Conservation (phyloP, 2,329 filamentous ascomycete species). For the Knufia petricola region DNA sequence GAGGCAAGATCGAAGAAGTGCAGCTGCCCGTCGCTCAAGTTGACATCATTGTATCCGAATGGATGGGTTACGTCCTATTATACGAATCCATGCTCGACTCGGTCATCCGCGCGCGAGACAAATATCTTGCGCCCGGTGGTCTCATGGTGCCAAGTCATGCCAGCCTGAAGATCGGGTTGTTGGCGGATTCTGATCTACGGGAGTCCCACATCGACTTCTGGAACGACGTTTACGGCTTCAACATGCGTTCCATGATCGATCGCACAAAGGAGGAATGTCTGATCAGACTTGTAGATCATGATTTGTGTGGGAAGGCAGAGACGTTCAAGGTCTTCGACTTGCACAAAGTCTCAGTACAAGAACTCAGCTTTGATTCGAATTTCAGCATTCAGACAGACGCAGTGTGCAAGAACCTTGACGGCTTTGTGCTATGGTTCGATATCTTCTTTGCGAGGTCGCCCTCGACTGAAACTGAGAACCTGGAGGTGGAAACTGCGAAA, state of each 20-base stretch:
- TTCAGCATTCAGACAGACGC: background rate
- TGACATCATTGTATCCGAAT: slow-evolving; percentile 92
- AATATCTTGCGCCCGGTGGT: slow-evolving; percentile 69
- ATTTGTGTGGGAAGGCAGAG: slow-evolving; percentile 45
- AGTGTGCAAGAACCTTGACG: slow-evolving; percentile 51
- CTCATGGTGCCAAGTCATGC: slow-evolving; percentile 80
- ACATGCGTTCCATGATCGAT: slow-evolving; percentile 83
- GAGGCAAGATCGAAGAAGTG: slow-evolving; percentile 83
- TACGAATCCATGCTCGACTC: slow-evolving; percentile 96
- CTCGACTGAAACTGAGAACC: slow-evolving; percentile 38
- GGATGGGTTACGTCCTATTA: slow-evolving; percentile 92
- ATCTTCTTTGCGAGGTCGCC: slow-evolving; percentile 70
- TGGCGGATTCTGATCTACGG: slow-evolving; percentile 68
- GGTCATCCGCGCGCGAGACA: slow-evolving; percentile 78
- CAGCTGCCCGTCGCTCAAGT: slow-evolving; percentile 66
- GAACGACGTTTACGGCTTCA: slow-evolving; percentile 88
- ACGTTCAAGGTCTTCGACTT: slow-evolving; percentile 70
- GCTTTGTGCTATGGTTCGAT: slow-evolving; percentile 88
- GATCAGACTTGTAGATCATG: slow-evolving; percentile 59
- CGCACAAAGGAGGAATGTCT: slow-evolving; percentile 66
- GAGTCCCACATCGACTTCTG: slow-evolving; percentile 74
- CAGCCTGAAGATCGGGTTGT: slow-evolving; percentile 71
- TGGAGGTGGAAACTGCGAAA: slow-evolving; percentile 56
- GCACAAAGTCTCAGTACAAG: slow-evolving; percentile 59
- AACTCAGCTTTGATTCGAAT: slow-evolving; percentile 55